These are phyloP conservation scores for Erodium chrysanthum DNA, from an alignment of 441 rosid genomes.

Conservation along the genomic window DNA sequence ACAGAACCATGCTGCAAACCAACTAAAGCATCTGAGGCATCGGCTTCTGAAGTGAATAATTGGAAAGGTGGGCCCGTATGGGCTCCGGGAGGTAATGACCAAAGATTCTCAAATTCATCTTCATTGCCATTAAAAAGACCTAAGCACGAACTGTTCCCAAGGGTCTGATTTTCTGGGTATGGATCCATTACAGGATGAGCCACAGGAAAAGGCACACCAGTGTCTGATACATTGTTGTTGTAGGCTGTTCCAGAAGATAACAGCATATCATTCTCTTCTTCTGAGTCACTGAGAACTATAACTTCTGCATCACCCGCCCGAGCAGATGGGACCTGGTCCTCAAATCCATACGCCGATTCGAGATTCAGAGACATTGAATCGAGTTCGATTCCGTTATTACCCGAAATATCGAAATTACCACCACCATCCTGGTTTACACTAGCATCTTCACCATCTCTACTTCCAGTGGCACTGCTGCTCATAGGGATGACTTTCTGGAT, in stretches of 20 bases:
- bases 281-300: conserved; percentile 89
- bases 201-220: conserved; percentile 46
- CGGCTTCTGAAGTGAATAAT: conserved; percentile 52
- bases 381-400: conserved; percentile 56
- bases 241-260: conserved; percentile 44
- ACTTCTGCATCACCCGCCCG: conserved; percentile 54
- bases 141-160: conserved; percentile 48
- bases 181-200: conserved; percentile 49
- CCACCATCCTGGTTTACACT: conserved; percentile 90
- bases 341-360: conserved; percentile 45
- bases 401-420: conserved; percentile 49
- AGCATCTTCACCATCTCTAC: conserved; percentile 88
- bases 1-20: conserved; percentile 50
- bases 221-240: conserved; percentile 39
- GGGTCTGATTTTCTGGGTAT: conserved; percentile 48
- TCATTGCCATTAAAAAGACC: conserved; percentile 48
- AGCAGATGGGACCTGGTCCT: conserved; percentile 40
- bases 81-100: conserved; percentile 58
- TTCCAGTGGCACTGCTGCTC: conserved; percentile 91
- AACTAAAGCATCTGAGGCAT: conserved; percentile 48
- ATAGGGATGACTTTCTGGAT: conserved; percentile 59
- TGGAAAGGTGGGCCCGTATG: conserved; percentile 69
- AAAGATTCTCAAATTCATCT: conserved; percentile 63
- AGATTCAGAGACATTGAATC: conserved; percentile 66
- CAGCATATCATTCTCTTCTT: conserved; percentile 62